These are phyloP conservation scores for Dendrostoma leiphaemia DNA, from an alignment of 2,329 filamentous ascomycete species.

Conservation along the genomic window DNA sequence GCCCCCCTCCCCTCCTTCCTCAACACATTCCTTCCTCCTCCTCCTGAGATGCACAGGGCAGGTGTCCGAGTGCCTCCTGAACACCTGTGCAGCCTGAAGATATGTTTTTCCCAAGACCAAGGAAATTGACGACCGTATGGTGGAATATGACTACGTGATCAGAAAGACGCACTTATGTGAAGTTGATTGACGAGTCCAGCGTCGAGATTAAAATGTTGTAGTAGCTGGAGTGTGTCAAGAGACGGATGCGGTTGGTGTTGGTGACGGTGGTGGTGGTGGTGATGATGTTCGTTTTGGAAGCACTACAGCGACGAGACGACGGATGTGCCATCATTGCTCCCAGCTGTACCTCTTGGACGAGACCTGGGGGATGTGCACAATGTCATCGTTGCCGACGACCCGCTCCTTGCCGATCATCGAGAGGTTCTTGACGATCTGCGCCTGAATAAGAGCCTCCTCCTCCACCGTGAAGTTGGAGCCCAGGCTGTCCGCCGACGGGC, in stretches of 20 bases:
- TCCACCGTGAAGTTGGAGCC: constrained; percentile 59
- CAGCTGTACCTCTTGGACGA: constrained; percentile 51
- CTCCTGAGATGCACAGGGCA: no score
- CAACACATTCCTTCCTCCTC: no score
- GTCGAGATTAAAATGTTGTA: constrained; percentile 8
- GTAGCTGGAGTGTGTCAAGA: neutral
- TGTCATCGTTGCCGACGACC: constrained; percentile 42
- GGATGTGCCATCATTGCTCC: constrained; percentile 36
- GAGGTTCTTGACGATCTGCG: constrained; percentile 20
- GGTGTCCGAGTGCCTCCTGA: neutral
- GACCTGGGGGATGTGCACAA: constrained; percentile 51
- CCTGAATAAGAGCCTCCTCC: constrained; percentile 36
- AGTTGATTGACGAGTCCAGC: neutral
- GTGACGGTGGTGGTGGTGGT: no score
- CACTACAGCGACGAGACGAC: no score
- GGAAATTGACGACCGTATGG: neutral
- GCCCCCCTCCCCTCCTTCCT: no score
- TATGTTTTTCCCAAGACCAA: neutral
- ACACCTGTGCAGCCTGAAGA: neutral
- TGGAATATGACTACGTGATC: no score
- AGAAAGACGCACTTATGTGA: neutral
- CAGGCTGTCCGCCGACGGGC: constrained; percentile 41
- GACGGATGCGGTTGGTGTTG: neutral
- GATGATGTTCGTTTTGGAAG: no score
- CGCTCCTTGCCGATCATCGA: constrained; percentile 33